Evolutionary conservation across 441 rosid species (phyloP), one percentile per base, ranked within the genome.

Genomic region (Pelargonium exstipulatum): DNA sequence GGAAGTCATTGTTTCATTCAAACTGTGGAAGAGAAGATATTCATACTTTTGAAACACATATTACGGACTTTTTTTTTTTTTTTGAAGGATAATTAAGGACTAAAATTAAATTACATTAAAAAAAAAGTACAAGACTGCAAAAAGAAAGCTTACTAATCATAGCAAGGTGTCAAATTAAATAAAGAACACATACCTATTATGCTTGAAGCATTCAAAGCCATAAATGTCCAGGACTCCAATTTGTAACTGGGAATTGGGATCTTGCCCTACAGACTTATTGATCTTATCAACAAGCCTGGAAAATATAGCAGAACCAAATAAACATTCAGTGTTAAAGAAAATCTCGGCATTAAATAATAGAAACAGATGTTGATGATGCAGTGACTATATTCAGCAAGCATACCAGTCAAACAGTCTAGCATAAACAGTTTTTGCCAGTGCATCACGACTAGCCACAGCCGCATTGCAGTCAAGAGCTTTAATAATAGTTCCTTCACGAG

Each of bases 351-450:
- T 4, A 9, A 20, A 22, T 22, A 45, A 64, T n/a, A 51, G 70
- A 70, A 22, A 74, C 14, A 35, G 62, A 29, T 58, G 9, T 58
- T 58, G 35, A n/a, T 20, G 24, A 53, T 62, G 60, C 32, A 62
- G 22, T 2, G 48, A 58, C 3, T 58, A 22, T 45, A 45, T 57
- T 18, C 32, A 9, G n/a, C 20, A 18, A 58, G 35, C 75, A 77
- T 81, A 95, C 99, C 99, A 92, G 83, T 95, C 99, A 85, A 95
- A 95, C 74, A 92, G 76, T 60, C 92, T 87, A 73, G 99, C 85
- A 68, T 95, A 95, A 75, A 95, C 89, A 63, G 97, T 95, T 85
- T 95, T 95, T 13, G 99, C 93, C 75, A 95, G 82, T 67, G 96
- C 94, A 87, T 95, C 98, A 63, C 99, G 83, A 83, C 97, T 95